phyloP scores from a whole-genome alignment of 106 monocot genomes.

The Hemerocallis citrina region DNA sequence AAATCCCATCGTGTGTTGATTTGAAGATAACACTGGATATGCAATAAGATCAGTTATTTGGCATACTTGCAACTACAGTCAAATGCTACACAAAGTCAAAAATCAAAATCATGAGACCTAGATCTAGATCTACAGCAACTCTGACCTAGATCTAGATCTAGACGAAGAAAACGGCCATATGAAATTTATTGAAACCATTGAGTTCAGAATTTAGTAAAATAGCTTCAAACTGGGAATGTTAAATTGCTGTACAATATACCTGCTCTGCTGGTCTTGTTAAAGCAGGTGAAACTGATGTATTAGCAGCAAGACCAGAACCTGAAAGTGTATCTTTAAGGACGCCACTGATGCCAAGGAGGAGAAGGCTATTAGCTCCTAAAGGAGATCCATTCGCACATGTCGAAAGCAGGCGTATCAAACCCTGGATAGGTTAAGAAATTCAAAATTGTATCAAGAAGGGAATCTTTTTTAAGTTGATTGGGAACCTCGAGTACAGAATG shows the following conservation, averaged over 20 bases:
- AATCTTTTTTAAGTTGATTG: background rate
- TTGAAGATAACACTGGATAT: too few relatives aligned
- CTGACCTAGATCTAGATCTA: too few relatives aligned
- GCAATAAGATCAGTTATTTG: too few relatives aligned
- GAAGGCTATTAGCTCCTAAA: constrained; percentile 75
- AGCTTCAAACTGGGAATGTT: too few relatives aligned
- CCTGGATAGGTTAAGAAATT: constrained; percentile 33
- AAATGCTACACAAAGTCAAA: too few relatives aligned
- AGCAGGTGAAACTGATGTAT: constrained; percentile 75
- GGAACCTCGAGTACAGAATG: background rate
- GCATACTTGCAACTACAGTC: too few relatives aligned
- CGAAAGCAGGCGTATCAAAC: constrained; percentile 87
- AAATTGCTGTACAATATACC: constrained; percentile 50
- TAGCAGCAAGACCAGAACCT: constrained; percentile 71
- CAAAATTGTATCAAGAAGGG: background rate
- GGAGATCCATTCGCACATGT: constrained; percentile 97
- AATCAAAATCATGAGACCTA: too few relatives aligned
- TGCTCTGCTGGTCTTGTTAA: constrained; percentile 94
- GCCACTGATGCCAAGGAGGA: constrained; percentile 86
- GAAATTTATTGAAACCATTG: too few relatives aligned
- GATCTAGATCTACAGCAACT: too few relatives aligned
- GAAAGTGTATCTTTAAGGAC: constrained; percentile 90
- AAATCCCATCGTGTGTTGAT: too few relatives aligned
- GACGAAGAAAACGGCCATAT: too few relatives aligned
- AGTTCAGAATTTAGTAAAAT: too few relatives aligned